These are phyloP conservation scores for Boehmeria nivea DNA, from an alignment of 306 rosid species.

Conservation along the genomic window DNA sequence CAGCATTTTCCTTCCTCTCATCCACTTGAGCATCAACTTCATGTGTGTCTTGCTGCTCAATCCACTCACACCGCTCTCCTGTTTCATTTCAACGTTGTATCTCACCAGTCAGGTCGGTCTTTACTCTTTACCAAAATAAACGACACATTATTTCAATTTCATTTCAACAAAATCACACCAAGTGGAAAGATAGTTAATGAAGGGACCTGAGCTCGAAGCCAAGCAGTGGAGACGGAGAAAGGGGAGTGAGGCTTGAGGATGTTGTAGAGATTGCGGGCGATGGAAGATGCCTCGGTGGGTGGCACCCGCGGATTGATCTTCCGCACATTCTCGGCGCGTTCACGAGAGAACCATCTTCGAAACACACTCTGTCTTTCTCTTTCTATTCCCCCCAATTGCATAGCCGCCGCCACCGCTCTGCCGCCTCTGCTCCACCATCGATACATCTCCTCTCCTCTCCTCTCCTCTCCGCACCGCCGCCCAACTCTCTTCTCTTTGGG, in stretches of 20 bases:
- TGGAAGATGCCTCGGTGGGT: conserved; percentile 38
- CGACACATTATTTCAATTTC: not conserved
- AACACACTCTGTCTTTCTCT: conserved; percentile 5
- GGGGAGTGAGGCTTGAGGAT: conserved; percentile 39
- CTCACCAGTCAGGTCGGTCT: too few species aligned
- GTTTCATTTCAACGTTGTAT: conserved; percentile 6
- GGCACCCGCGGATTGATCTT: conserved; percentile 43
- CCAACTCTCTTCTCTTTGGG: too few species aligned
- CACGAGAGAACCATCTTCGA: conserved; percentile 38
- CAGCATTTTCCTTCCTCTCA: conserved; percentile 56
- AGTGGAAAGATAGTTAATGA: not conserved
- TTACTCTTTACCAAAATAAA: too few species aligned
- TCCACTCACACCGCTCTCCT: conserved; percentile 43
- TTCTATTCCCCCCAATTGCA: not conserved
- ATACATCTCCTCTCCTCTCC: too few species aligned
- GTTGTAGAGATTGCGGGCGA: conserved; percentile 42
- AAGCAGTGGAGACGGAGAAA: conserved; percentile 39
- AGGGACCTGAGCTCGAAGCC: conserved; percentile 40
- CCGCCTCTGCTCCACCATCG: too few species aligned
- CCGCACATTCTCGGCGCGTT: conserved; percentile 44
- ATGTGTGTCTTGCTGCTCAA: conserved; percentile 53
- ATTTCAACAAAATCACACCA: not conserved
- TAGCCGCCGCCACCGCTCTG: too few species aligned
- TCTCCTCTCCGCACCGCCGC: too few species aligned
- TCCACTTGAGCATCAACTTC: conserved; percentile 56